phyloP scores from a whole-genome alignment of 192 early-diverging fungal genomes.

The Linderina pennispora region DNA sequence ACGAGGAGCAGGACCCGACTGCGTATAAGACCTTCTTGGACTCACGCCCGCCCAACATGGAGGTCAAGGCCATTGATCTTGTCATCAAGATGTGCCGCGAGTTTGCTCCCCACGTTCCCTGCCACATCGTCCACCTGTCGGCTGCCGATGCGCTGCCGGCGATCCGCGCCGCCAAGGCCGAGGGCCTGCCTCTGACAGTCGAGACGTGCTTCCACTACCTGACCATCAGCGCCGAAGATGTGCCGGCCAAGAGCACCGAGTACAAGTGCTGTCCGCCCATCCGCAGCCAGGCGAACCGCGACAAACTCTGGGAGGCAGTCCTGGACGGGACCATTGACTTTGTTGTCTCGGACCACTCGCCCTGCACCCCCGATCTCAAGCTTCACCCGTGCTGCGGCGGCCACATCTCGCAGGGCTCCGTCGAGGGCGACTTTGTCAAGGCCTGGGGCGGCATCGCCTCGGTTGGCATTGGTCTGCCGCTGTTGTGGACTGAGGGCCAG shows the following conservation, averaged over 20 bases:
- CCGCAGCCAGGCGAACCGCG: constrained; percentile 61
- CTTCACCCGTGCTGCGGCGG: constrained; percentile 45
- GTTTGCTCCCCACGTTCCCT: constrained; percentile 58
- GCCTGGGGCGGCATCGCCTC: constrained; percentile 82
- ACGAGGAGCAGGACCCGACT: constrained; percentile 46
- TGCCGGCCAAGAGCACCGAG: constrained; percentile 66
- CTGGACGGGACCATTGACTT: constrained; percentile 74
- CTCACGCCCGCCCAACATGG: constrained; percentile 65
- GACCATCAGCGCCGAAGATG: constrained; percentile 57
- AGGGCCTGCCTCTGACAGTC: constrained; percentile 65
- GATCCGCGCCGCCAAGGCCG: constrained; percentile 63
- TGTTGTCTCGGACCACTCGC: constrained; percentile 79
- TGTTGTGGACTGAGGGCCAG: constrained; percentile 71
- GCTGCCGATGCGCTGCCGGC: constrained; percentile 66
- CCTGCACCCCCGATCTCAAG: constrained; percentile 74
- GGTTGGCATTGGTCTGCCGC: constrained; percentile 71
- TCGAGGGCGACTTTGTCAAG: constrained; percentile 69
- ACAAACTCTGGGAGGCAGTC: constrained; percentile 65
- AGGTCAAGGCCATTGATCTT: constrained; percentile 67
- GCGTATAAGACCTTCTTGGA: constrained; percentile 62
- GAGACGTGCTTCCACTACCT: constrained; percentile 85
- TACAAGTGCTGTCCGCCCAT: constrained; percentile 87
- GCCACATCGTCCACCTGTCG: constrained; percentile 81
- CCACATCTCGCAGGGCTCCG: constrained; percentile 9
- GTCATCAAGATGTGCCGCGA: constrained; percentile 64